phyloP scores from a whole-genome alignment of 225 moss, liverwort and hornwort genomes.

The Thuidium tamariscinum region DNA sequence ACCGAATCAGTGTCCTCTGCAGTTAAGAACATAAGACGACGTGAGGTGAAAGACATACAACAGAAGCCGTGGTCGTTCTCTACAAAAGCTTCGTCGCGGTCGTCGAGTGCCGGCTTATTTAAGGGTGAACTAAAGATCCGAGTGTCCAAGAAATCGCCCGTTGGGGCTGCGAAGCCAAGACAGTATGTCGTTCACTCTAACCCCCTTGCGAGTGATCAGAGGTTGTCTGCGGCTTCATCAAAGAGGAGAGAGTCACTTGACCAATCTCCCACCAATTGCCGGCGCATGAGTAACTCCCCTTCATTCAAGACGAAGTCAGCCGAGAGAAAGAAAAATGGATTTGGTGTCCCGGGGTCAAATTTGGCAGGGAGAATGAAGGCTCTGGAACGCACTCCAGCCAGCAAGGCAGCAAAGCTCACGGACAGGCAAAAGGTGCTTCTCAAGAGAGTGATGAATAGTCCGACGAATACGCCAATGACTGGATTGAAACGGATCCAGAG shows the following conservation, averaged over 20 bases:
- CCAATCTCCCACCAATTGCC: slow-evolving; percentile 18
- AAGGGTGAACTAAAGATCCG: slow-evolving; percentile 14
- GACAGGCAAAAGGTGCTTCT: slow-evolving; percentile 33
- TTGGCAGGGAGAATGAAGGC: not conserved
- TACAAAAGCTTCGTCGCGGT: slow-evolving; percentile 17
- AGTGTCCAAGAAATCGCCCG: slow-evolving; percentile 6
- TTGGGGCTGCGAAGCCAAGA: slow-evolving; percentile 1
- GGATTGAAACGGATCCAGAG: slow-evolving; percentile 8
- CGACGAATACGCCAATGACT: slow-evolving; percentile 4
- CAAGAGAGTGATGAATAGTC: slow-evolving; percentile 26
- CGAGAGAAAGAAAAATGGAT: slow-evolving; percentile 9
- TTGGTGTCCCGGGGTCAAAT: not conserved
- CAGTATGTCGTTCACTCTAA: slow-evolving; percentile 20
- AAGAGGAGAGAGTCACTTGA: slow-evolving; percentile 19
- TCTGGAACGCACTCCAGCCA: slow-evolving; percentile 1
- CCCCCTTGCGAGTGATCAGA: slow-evolving; percentile 29
- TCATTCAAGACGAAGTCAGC: slow-evolving; percentile 15
- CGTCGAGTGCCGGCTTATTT: not conserved
- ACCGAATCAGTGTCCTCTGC: slow-evolving; percentile 1
- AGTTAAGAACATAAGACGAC: not conserved
- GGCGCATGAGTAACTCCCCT: slow-evolving; percentile 33
- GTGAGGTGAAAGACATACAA: slow-evolving; percentile 4
- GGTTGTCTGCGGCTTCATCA: slow-evolving; percentile 14
- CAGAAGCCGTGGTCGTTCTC: slow-evolving; percentile 45
- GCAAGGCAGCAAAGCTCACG: slow-evolving; percentile 4